Evolutionary conservation across 2,329 filamentous ascomycete genomes (phyloP).

Genomic region (Pestalotiopsis sp.): DNA sequence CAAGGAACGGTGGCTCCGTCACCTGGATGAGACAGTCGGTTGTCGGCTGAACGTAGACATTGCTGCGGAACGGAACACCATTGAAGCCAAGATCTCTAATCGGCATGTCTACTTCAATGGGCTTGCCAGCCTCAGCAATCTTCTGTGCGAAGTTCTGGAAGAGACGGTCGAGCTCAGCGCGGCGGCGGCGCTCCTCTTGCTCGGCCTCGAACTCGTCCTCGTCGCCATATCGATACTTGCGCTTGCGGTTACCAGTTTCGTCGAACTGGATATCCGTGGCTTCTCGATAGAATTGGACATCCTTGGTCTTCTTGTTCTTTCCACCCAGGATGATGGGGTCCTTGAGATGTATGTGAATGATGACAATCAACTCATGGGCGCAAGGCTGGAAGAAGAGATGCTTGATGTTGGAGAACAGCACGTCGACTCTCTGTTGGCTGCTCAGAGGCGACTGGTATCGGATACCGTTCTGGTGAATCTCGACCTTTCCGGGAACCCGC

Average conservation of each 20-base stretch:
- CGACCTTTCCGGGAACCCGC: constrained; percentile 90
- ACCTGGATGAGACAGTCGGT: constrained; percentile 97
- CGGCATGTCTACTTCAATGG: constrained; percentile 91
- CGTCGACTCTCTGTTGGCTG: constrained; percentile 81
- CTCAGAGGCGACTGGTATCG: constrained; percentile 84
- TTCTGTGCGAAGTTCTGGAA: constrained; percentile 98
- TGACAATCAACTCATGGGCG: constrained; percentile 92
- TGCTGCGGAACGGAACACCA: constrained; percentile 92
- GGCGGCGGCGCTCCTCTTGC: constrained; percentile 89
- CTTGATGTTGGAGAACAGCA: constrained; percentile 97
- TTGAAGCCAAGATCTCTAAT: constrained; percentile 96
- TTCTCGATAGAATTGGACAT: constrained; percentile 97
- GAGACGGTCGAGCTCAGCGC: constrained; percentile 89
- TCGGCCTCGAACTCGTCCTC: constrained; percentile 99
- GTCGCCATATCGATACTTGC: constrained; percentile 95
- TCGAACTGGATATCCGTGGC: constrained; percentile 98
- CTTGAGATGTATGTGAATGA: constrained; percentile 97
- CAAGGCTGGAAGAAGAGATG: constrained; percentile 99
- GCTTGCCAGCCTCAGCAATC: constrained; percentile 91
- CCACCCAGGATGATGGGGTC: constrained; percentile 98
- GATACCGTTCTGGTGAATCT: constrained; percentile 98
- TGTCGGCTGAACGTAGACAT: constrained; percentile 92
- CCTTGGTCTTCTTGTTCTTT: constrained; percentile 89
- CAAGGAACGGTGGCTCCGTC: constrained; percentile 95
- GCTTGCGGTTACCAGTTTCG: constrained; percentile 95